These are phyloP conservation scores for Posidonia australis DNA, from an alignment of 106 monocot genomes.

Conservation along the genomic window DNA sequence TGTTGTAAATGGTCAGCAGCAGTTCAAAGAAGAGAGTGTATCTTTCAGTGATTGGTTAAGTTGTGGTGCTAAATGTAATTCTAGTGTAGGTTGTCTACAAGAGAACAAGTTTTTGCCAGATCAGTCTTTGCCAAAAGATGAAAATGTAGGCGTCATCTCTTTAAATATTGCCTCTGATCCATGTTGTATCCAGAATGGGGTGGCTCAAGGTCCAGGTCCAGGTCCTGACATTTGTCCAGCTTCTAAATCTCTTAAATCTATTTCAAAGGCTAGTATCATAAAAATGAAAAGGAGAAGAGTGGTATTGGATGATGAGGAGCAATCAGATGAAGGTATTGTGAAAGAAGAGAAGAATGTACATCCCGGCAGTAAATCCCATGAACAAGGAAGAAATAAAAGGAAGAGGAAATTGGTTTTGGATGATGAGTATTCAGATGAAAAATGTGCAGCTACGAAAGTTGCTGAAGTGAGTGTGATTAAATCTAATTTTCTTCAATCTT, in stretches of 20 bases:
- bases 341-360: not conserved
- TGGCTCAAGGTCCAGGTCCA: not conserved
- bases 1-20: too few species aligned
- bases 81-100: not conserved
- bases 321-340: not conserved
- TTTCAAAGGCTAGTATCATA: not conserved
- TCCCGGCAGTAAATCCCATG: not conserved
- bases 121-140: not conserved
- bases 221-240: not conserved
- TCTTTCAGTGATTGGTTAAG: too few species aligned
- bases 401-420: not conserved
- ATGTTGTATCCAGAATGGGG: not conserved
- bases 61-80: not conserved
- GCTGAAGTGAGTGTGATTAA: not conserved
- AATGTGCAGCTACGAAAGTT: not conserved
- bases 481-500: not conserved
- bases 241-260: too few species aligned
- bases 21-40: too few species aligned
- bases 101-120: not conserved
- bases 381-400: not conserved
- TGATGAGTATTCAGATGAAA: not conserved
- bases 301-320: not conserved
- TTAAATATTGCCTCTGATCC: too few species aligned
- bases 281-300: not conserved
- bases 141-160: not conserved